These are phyloP conservation scores for Linnemannia zychae DNA, from an alignment of 192 early-diverging fungal species.

Conservation along the genomic window DNA sequence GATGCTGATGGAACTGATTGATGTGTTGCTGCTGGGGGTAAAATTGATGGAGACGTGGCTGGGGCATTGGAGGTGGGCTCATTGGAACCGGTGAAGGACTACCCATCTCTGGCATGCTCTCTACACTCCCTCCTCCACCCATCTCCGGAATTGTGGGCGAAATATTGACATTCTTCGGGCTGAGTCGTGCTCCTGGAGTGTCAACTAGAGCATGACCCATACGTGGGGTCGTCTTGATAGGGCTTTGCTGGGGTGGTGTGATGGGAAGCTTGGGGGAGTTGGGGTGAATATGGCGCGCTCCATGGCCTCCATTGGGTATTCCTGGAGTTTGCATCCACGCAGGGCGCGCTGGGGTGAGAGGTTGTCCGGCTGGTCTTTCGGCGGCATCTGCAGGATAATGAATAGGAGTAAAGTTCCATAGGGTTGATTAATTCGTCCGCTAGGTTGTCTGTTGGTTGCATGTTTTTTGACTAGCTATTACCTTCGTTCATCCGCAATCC, in stretches of 20 bases:
- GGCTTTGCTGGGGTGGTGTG: conserved; percentile 2
- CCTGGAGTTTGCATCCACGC: not conserved
- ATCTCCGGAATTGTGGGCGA: conserved; percentile 16
- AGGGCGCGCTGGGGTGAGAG: not conserved
- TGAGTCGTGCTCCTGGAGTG: not conserved
- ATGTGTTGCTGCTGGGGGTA: not conserved
- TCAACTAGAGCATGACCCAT: not conserved
- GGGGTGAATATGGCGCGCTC: not conserved
- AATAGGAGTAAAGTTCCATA: not conserved
- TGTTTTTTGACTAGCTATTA: not conserved
- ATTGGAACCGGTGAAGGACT: not conserved
- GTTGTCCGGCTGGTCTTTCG: not conserved
- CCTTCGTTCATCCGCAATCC: not conserved
- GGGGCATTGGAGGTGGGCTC: not conserved
- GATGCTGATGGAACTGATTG: not conserved
- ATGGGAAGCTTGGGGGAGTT: conserved; percentile 12
- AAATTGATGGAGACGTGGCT: not conserved
- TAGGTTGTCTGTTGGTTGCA: too few relatives aligned
- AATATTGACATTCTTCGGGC: not conserved
- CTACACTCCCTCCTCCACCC: not conserved
- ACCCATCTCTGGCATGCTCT: conserved; percentile 22
- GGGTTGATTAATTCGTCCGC: too few relatives aligned
- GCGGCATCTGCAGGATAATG: not conserved
- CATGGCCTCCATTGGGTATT: not conserved
- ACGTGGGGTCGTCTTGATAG: not conserved